phyloP scores from a whole-genome alignment of 495 filamentous ascomycete species.

The Penicillium bovifimosum region DNA sequence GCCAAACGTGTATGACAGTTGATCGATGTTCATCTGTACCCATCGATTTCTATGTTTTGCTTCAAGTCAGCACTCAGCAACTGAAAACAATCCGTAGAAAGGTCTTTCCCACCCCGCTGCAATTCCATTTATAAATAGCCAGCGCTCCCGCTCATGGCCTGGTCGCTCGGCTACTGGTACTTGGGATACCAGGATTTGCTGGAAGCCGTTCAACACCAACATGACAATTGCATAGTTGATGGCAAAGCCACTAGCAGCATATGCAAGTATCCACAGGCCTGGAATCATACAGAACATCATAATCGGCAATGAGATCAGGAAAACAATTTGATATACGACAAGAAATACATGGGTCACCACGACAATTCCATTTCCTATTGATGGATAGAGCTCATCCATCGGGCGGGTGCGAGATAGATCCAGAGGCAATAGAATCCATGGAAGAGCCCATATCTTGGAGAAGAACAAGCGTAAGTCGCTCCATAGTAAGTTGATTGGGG shows the following conservation, averaged over 20 bases:
- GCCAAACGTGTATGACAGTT: slow-evolving; percentile 67
- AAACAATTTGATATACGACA: slow-evolving; percentile 29
- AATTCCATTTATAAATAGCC: slow-evolving; percentile 40
- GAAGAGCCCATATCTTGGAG: slow-evolving; percentile 43
- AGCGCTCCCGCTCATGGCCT: slow-evolving; percentile 28
- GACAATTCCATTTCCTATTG: slow-evolving; percentile 42
- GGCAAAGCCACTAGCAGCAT: slow-evolving; percentile 29
- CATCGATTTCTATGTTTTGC: slow-evolving; percentile 23
- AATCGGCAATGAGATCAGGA: slow-evolving; percentile 43
- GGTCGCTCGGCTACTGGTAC: slow-evolving; percentile 16
- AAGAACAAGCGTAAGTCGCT: slow-evolving; percentile 52
- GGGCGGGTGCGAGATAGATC: slow-evolving; percentile 41
- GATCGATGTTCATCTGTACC: slow-evolving; percentile 66
- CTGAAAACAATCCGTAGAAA: not conserved
- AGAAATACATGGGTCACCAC: slow-evolving; percentile 49
- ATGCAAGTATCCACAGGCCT: slow-evolving; percentile 45
- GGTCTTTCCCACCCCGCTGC: slow-evolving; percentile 23
- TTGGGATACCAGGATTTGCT: slow-evolving; percentile 21
- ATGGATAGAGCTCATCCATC: slow-evolving; percentile 54
- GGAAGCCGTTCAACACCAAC: slow-evolving; percentile 38
- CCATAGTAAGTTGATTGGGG: slow-evolving; percentile 49
- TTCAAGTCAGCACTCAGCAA: not conserved
- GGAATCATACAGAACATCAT: slow-evolving; percentile 41
- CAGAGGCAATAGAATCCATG: slow-evolving; percentile 50
- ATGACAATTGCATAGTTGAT: slow-evolving; percentile 47